A percentile compares a stretch with the other conserved stretches of the same genome.
Conservation (phyloP, 108 stramenopile species). For the Nitzschia sp. region DNA sequence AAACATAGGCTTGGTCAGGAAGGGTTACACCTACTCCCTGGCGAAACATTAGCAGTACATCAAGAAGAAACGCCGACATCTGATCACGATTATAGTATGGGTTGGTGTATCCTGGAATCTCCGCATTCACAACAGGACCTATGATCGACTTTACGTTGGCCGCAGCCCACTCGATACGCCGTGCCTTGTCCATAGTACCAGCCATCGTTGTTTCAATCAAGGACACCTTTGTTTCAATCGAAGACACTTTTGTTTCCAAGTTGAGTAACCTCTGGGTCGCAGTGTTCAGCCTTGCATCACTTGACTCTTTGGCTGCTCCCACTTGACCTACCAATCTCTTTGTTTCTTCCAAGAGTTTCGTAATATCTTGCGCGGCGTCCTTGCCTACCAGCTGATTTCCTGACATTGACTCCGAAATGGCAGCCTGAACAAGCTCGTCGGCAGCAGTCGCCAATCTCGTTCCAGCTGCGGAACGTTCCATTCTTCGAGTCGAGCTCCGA, state of each 20-base stretch:
- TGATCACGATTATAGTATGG: too few species aligned
- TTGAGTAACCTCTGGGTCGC: neutral
- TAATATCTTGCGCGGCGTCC: too few species aligned
- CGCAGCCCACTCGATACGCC: neutral
- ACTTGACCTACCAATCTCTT: neutral
- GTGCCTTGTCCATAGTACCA: neutral
- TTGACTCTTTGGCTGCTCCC: neutral
- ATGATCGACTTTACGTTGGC: too few species aligned
- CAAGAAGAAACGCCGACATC: neutral
- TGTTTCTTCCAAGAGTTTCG: neutral
- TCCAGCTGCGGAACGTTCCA: too few species aligned
- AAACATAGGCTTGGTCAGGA: neutral
- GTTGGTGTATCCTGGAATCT: too few species aligned
- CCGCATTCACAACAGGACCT: too few species aligned
- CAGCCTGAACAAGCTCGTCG: too few species aligned
- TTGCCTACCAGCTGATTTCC: too few species aligned
- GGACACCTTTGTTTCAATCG: neutral
- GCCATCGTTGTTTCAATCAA: neutral
- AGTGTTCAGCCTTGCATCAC: neutral
- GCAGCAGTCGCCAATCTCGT: too few species aligned
- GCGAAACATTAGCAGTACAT: neutral
- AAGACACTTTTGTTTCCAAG: neutral
- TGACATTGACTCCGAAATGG: too few species aligned
- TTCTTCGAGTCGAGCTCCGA: too few species aligned
- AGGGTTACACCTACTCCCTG: neutral